These are phyloP conservation scores for Cornus controversa DNA, from an alignment of 148 eudicot genomes.

Conservation along the genomic window DNA sequence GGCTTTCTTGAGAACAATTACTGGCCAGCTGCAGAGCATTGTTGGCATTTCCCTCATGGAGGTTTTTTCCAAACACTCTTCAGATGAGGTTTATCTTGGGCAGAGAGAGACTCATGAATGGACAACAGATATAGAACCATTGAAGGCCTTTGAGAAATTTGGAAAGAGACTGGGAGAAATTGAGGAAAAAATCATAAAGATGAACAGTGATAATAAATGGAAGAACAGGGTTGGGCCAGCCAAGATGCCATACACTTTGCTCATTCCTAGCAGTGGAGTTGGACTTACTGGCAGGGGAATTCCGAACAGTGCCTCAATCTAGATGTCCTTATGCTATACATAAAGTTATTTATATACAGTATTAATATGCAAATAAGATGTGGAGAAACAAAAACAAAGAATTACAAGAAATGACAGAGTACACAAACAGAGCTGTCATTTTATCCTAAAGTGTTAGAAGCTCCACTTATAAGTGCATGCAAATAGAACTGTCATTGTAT, in stretches of 20 bases:
- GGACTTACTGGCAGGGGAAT: slow-evolving; percentile 93
- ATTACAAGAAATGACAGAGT: no score
- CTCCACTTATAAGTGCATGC: no score
- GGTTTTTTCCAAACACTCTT: slow-evolving; percentile 71
- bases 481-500: no score
- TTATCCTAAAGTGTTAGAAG: no score
- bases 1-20: slow-evolving; percentile 59
- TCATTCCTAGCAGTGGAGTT: slow-evolving; percentile 53
- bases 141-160: slow-evolving; percentile 62
- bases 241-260: slow-evolving; percentile 70
- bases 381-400: no score
- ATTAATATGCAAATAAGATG: no score
- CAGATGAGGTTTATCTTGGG: slow-evolving; percentile 83
- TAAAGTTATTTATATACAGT: no score
- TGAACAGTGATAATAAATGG: slow-evolving; percentile 47
- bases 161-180: slow-evolving; percentile 49
- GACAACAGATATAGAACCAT: slow-evolving; percentile 51
- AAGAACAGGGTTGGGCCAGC: slow-evolving; percentile 81
- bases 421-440: no score
- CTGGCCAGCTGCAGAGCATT: slow-evolving; percentile 58
- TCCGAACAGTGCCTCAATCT: slow-evolving; percentile 80
- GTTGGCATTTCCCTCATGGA: slow-evolving; percentile 73
- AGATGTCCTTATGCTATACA: background rate
- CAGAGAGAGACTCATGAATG: slow-evolving; percentile 62
- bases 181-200: slow-evolving; percentile 47